phyloP scores from a whole-genome alignment of 2,329 filamentous ascomycete genomes.

The Dothideomycetes sp. region DNA sequence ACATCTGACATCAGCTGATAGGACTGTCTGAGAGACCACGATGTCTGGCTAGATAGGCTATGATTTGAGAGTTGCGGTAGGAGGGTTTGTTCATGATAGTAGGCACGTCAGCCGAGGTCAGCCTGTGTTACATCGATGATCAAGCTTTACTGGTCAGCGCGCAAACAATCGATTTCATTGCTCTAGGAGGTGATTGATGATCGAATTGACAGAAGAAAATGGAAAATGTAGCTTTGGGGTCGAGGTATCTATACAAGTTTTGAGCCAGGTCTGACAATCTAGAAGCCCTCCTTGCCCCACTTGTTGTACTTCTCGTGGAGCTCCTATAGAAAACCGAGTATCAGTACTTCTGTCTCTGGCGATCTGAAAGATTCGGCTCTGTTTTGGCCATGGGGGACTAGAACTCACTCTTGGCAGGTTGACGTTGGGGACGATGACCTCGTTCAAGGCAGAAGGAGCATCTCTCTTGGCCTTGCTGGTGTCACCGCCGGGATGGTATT shows the following conservation, averaged over 20 bases:
- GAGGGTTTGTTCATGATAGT: too few relatives aligned
- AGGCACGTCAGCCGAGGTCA: too few relatives aligned
- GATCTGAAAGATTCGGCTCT: too few relatives aligned
- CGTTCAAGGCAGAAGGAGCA: slow-evolving; percentile 90
- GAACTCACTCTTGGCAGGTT: slow-evolving; percentile 72
- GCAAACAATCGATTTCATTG: too few relatives aligned
- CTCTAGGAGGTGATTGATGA: too few relatives aligned
- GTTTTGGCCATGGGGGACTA: too few relatives aligned
- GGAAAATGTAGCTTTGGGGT: slow-evolving; percentile 2
- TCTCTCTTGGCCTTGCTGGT: slow-evolving; percentile 65
- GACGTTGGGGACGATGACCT: slow-evolving; percentile 87
- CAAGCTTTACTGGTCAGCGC: too few relatives aligned
- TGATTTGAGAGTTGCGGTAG: too few relatives aligned
- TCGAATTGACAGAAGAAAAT: slow-evolving; percentile 10
- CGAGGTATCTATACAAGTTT: slow-evolving; percentile 11
- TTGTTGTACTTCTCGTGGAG: slow-evolving; percentile 99
- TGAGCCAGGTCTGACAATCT: slow-evolving; percentile 15
- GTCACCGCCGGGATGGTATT: slow-evolving; percentile 71
- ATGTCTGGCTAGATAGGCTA: too few relatives aligned
- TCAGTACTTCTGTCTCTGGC: slow-evolving; percentile 10
- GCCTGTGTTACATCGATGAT: too few relatives aligned
- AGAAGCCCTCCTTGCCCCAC: slow-evolving; percentile 96
- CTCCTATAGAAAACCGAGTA: slow-evolving; percentile 43
- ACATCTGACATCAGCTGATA: too few relatives aligned
- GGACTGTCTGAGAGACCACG: too few relatives aligned